Base-by-base conservation (phyloP, 2,329 filamentous ascomycete species). In the Conoideocrella luteorostrata region DNA sequence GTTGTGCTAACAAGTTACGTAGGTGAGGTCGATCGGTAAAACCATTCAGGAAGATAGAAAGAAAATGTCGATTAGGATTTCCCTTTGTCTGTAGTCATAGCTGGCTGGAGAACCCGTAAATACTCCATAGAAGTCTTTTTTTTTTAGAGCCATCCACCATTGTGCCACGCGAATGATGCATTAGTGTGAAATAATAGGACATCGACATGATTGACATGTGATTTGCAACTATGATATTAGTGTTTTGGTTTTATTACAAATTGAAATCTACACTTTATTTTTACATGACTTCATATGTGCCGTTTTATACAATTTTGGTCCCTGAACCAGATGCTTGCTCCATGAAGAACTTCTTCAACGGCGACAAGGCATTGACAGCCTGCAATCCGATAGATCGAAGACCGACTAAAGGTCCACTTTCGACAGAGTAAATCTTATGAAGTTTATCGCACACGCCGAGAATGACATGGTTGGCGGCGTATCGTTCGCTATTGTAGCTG, bases 291-390 rank as follows among this genome's bases (percentile, higher is more conserved):
- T n/a, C n/a, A 34, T n/a, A 18, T 10, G 21, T 29, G 21, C 35
- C 21, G 43, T 22, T 49, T 35, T 32, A 68, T 39, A 63, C 61
- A n/a, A 73, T 53, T 55, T 72, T 76, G 33, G 63, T 54, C 6
- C 75, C 74, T 33, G 68, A 73, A 6, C 76, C 77, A 7, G 78
- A 75, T 7, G 80, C 80, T 60, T 80, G 78, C 41, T 78, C 78
- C 91, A 97, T 97, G 49, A 97, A 73, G 59, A 90, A 88, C 35
- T 74, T 78, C 74, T 97, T 97, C 45, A 95, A 57, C 29, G 84
- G 79, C 0, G 78, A 75, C 57, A 95, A 58, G 2, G 77, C 75
- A 64, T 96, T 84, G 48, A 96, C 84, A 7, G 84, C 78, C 49
- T 72, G 77, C 49, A 97, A 64, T 0, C 91, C 91, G 37, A 88